Percentiles rank a stretch among this genome's conserved stretches.
Evolutionary conservation across 805 yeast genomes (phyloP).

Genomic region (Blastobotrys attinorum): DNA sequence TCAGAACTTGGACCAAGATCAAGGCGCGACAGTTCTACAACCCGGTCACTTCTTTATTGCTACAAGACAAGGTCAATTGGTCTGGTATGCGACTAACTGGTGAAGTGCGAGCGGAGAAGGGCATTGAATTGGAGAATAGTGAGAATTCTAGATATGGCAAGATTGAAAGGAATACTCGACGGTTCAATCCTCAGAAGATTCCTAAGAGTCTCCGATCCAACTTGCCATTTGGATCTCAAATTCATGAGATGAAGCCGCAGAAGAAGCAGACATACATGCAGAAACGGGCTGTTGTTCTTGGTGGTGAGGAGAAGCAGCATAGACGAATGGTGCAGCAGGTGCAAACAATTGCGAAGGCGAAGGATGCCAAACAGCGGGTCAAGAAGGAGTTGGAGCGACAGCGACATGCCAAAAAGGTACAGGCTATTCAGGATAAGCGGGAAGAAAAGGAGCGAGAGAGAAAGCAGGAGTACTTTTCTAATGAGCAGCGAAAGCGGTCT

Average conservation of each 20-base stretch:
- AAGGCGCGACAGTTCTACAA: conserved; percentile 84
- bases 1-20: conserved; percentile 97
- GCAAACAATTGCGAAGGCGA: conserved; percentile 74
- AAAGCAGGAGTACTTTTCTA: conserved; percentile 79
- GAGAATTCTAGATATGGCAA: conserved; percentile 51
- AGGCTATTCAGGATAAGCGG: conserved; percentile 63
- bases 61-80: conserved; percentile 79
- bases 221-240: conserved; percentile 88
- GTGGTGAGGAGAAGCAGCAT: conserved; percentile 90
- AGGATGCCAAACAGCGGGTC: conserved; percentile 65
- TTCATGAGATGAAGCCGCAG: conserved; percentile 81
- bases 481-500: conserved; percentile 26
- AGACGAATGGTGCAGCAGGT: conserved; percentile 82
- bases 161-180: conserved; percentile 76
- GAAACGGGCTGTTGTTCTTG: conserved; percentile 89
- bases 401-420: conserved; percentile 65
- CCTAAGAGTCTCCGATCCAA: conserved; percentile 70
- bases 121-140: conserved; percentile 53
- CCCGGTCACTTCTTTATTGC: conserved; percentile 86
- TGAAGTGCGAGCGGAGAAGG: conserved; percentile 72
- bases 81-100: conserved; percentile 95
- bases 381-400: conserved; percentile 71
- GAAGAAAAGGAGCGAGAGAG: conserved; percentile 72
- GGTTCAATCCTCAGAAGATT: conserved; percentile 80
- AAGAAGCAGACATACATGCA: conserved; percentile 65